Evolutionary conservation across 2,329 filamentous ascomycete genomes (phyloP).

Genomic region (Rhinocladiella mackenziei): DNA sequence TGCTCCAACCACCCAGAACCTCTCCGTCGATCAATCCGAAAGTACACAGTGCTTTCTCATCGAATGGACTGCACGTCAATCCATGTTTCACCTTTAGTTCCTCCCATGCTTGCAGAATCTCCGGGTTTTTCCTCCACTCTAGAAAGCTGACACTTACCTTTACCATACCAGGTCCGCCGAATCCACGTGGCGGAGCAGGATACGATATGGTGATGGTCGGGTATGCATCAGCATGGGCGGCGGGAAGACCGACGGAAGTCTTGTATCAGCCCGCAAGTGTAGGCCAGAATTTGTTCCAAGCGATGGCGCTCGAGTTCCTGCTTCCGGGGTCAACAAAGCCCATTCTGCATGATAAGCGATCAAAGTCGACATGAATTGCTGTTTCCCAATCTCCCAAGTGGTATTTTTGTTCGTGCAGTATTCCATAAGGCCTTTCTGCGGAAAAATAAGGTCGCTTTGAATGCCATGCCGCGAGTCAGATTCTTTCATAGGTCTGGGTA

Average conservation of each 20-base stretch:
- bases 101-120: conserved; percentile 45
- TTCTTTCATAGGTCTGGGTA: conserved; percentile 44
- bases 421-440: conserved; percentile 47
- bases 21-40: conserved; percentile 15
- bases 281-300: conserved; percentile 48
- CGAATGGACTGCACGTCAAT: conserved; percentile 30
- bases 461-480: conserved; percentile 42
- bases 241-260: conserved; percentile 35
- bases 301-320: conserved; percentile 47
- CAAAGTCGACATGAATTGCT: conserved; percentile 39
- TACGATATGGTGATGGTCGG: conserved; percentile 24
- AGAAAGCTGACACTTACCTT: conserved; percentile 41
- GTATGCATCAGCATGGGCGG: conserved; percentile 23
- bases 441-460: conserved; percentile 53
- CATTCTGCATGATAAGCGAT: conserved; percentile 51
- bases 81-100: conserved; percentile 42
- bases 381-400: conserved; percentile 41
- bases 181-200: conserved; percentile 9
- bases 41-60: conserved; percentile 6
- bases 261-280: conserved; percentile 46
- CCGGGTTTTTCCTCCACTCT: conserved; percentile 44
- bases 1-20: conserved; percentile 20
- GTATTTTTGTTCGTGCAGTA: conserved; percentile 39
- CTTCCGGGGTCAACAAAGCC: conserved; percentile 41
- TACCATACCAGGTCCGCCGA: conserved; percentile 39